Conservation (phyloP, 1,284 basidiomycete species). For the Moniliella sp. region DNA sequence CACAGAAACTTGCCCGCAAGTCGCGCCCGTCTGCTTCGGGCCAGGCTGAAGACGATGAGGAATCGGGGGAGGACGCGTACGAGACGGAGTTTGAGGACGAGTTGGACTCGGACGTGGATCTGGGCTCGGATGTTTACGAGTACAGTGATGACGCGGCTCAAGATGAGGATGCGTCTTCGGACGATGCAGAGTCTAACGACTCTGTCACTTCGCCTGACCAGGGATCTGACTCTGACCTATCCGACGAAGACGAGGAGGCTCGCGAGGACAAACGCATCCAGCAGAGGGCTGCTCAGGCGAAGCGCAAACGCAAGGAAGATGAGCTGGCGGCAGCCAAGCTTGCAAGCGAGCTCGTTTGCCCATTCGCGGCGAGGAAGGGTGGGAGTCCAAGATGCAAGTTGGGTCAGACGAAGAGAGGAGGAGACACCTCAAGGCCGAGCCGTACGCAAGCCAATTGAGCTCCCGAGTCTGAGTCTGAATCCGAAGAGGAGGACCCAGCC, state of each 20-base stretch:
- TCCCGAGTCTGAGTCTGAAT: not conserved
- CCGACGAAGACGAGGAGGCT: not conserved
- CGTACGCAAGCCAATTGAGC: constrained; percentile 7
- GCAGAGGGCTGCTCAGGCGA: not conserved
- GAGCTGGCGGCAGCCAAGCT: constrained; percentile 5
- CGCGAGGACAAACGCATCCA: constrained; percentile 2
- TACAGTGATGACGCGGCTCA: constrained; percentile 5
- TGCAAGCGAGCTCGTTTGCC: constrained; percentile 15
- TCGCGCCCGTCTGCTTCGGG: not conserved
- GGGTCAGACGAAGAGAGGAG: constrained; percentile 1
- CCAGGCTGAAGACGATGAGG: constrained; percentile 41
- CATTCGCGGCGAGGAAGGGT: constrained; percentile 1
- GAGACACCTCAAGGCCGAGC: too few species aligned
- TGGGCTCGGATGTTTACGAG: constrained; percentile 5
- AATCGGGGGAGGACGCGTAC: constrained; percentile 48
- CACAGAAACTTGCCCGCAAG: not conserved
- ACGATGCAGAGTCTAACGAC: constrained; percentile 10
- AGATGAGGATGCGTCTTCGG: constrained; percentile 1
- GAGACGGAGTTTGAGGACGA: constrained; percentile 6
- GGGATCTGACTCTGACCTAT: not conserved
- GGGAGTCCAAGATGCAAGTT: constrained; percentile 1
- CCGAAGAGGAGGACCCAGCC: not conserved
- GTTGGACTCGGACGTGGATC: not conserved
- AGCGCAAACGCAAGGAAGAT: constrained; percentile 3
- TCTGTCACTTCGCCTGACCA: not conserved